Evolutionary conservation across 1,284 basidiomycete species (phyloP).

Genomic region (Singerocomus rubriflavus): DNA sequence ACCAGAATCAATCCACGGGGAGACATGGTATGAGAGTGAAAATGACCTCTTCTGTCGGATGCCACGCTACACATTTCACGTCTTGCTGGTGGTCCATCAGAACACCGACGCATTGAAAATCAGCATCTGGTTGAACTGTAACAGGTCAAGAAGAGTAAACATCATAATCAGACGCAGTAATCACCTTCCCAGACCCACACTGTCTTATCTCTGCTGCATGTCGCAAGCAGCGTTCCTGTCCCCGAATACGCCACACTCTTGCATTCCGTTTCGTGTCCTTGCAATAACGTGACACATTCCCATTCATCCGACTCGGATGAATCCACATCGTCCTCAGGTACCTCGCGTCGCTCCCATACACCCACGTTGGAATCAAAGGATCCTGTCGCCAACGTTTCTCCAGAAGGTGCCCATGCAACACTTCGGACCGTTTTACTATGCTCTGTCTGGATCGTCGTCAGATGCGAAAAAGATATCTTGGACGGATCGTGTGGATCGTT

Average conservation of each 20-base stretch:
- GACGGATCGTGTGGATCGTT: constrained; percentile 30
- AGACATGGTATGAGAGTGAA: constrained; percentile 13
- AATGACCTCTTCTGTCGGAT: constrained; percentile 87
- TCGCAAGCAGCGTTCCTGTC: constrained; percentile 81
- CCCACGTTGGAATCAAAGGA: constrained; percentile 95
- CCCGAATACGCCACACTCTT: constrained; percentile 90
- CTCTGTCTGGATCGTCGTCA: constrained; percentile 72
- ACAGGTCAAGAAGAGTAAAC: not conserved
- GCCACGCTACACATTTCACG: constrained; percentile 95
- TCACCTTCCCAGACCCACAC: constrained; percentile 99
- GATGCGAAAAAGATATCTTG: constrained; percentile 47
- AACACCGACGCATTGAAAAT: constrained; percentile 94
- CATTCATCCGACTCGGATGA: constrained; percentile 50
- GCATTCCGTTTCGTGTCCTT: constrained; percentile 98
- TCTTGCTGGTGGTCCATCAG: constrained; percentile 98
- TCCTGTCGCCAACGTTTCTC: constrained; percentile 86
- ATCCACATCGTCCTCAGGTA: constrained; percentile 42
- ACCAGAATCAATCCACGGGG: constrained; percentile 15
- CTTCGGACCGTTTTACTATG: constrained; percentile 91
- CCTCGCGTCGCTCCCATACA: constrained; percentile 78
- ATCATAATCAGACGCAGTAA: constrained; percentile 14
- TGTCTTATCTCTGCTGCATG: constrained; percentile 93
- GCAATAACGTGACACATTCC: constrained; percentile 86
- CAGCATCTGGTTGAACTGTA: constrained; percentile 83
- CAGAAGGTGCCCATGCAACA: constrained; percentile 89